Evolutionary conservation across 306 rosid species (phyloP).

Genomic region (Comarum palustre): DNA sequence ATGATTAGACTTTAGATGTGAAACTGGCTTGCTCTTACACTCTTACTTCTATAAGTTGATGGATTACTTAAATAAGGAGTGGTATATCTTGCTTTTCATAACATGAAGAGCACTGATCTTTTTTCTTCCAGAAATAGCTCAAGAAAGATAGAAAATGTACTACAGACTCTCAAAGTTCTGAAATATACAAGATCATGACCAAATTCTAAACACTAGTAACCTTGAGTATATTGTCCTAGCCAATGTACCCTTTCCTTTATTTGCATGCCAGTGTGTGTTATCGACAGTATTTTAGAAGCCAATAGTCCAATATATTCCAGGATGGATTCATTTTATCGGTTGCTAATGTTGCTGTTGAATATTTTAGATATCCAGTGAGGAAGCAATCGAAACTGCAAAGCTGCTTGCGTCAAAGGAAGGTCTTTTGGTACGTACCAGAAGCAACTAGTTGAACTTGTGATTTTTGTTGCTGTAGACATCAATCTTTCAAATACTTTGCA

Average conservation of each 20-base stretch:
- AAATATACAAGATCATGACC: not conserved
- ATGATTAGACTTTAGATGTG: not conserved
- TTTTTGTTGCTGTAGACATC: not conserved
- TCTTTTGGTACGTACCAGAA: slow-evolving; percentile 26
- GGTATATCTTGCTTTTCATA: not conserved
- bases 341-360: slow-evolving; percentile 5
- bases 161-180: too few species aligned
- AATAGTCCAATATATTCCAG: too few species aligned
- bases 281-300: too few species aligned
- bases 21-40: not conserved
- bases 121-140: not conserved
- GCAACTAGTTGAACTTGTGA: not conserved
- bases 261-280: too few species aligned
- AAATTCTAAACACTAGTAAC: not conserved
- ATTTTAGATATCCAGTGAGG: slow-evolving; percentile 57
- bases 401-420: slow-evolving; percentile 75
- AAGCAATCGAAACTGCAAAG: slow-evolving; percentile 71
- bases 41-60: not conserved
- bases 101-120: not conserved
- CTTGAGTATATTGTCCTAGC: not conserved
- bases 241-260: too few species aligned
- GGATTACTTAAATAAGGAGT: not conserved
- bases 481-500: slow-evolving; percentile 21
- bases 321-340: slow-evolving; percentile 2
- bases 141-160: too few species aligned